These are phyloP conservation scores for Chlorella vulgaris DNA, from an alignment of 139 green algal species.

Conservation along the genomic window DNA sequence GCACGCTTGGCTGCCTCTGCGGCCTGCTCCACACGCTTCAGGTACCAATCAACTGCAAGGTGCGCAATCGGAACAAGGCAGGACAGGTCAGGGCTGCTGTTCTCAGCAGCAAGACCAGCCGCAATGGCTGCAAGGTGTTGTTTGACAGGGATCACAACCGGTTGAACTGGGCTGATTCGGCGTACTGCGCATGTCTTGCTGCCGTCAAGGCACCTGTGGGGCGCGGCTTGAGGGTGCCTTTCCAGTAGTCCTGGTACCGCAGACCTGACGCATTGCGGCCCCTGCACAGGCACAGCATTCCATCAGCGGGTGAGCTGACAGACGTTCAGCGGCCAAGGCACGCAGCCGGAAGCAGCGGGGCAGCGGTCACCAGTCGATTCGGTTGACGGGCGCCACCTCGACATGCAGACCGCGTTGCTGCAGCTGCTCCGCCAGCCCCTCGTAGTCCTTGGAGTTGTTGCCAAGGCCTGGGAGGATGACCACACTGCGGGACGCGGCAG, in stretches of 20 bases:
- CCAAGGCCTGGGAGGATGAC: conserved; percentile 87
- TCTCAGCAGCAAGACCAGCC: not conserved
- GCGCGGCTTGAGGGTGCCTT: conserved; percentile 84
- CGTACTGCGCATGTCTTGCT: too few relatives aligned
- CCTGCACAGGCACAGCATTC: not conserved
- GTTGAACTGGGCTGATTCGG: too few relatives aligned
- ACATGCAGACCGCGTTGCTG: conserved; percentile 47
- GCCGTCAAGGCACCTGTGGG: conserved; percentile 24
- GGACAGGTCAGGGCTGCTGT: not conserved
- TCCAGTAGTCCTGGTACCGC: conserved; percentile 85
- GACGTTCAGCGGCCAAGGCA: too few relatives aligned
- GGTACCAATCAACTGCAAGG: conserved; percentile 89
- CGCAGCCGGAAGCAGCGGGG: too few relatives aligned
- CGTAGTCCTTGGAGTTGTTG: conserved; percentile 88
- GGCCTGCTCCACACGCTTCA: conserved; percentile 67
- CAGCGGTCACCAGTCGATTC: conserved; percentile 76
- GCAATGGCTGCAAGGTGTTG: not conserved
- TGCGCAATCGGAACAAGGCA: not conserved
- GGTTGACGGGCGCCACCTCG: conserved; percentile 57
- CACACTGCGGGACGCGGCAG: conserved; percentile 43
- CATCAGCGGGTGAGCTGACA: too few relatives aligned
- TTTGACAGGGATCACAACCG: too few relatives aligned
- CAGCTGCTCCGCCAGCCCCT: conserved; percentile 54
- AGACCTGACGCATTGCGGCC: conserved; percentile 85
- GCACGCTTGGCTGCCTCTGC: conserved; percentile 63